These are phyloP conservation scores for Xylaria multiplex DNA, from an alignment of 2,329 filamentous ascomycete genomes.

Conservation along the genomic window DNA sequence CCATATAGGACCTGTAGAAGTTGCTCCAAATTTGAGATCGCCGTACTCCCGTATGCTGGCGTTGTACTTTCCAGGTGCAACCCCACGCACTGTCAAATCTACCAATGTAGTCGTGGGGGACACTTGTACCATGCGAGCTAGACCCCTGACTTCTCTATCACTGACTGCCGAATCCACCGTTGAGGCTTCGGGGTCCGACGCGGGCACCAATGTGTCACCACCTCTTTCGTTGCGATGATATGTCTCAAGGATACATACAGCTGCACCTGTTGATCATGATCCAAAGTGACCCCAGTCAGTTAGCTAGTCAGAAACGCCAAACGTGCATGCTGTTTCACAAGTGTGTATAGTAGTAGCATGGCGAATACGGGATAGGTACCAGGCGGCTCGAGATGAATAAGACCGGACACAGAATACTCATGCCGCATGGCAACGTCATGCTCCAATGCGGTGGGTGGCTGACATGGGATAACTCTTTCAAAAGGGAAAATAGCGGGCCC, in stretches of 20 bases:
- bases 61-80: slow-evolving; percentile 82
- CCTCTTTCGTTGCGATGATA: slow-evolving; percentile 68
- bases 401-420: slow-evolving; percentile 20
- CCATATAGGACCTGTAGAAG: slow-evolving; percentile 87
- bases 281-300: slow-evolving; percentile 39
- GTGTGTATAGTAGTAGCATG: slow-evolving; percentile 13
- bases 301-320: slow-evolving; percentile 32
- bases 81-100: slow-evolving; percentile 85
- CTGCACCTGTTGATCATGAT: slow-evolving; percentile 66
- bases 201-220: slow-evolving; percentile 47
- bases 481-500: slow-evolving; percentile 33
- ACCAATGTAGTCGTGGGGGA: slow-evolving; percentile 80
- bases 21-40: slow-evolving; percentile 85
- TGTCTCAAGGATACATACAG: slow-evolving; percentile 96
- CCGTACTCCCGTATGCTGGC: slow-evolving; percentile 88
- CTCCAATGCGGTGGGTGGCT: slow-evolving; percentile 21
- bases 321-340: slow-evolving; percentile 28
- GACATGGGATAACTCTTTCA: slow-evolving; percentile 16
- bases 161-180: slow-evolving; percentile 47
- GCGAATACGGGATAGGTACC: slow-evolving; percentile 7
- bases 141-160: slow-evolving; percentile 75
- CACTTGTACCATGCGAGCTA: slow-evolving; percentile 95
- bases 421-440: slow-evolving; percentile 29
- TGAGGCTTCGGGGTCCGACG: slow-evolving; percentile 51
- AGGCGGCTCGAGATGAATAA: slow-evolving; percentile 20